Conservation (phyloP, 2,329 filamentous ascomycete species). For the Metarhizium album region DNA sequence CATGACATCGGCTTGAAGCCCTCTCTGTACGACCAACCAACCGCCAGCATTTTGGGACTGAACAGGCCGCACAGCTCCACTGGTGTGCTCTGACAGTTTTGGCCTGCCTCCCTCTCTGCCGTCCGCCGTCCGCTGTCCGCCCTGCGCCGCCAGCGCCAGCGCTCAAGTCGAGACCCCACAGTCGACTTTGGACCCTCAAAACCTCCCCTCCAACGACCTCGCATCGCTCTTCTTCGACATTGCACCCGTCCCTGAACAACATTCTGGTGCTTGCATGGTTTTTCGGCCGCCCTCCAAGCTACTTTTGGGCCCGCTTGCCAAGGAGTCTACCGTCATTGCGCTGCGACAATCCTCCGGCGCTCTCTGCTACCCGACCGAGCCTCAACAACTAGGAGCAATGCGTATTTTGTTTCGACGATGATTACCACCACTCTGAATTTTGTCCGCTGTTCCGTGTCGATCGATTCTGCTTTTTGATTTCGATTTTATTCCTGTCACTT, state of each 20-base stretch:
- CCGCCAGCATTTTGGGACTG: neutral
- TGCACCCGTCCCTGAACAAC: slow-evolving; percentile 3
- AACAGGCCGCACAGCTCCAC: too few species aligned
- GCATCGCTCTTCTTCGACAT: slow-evolving; percentile 1
- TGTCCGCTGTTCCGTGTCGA: slow-evolving; percentile 39
- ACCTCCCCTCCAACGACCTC: slow-evolving; percentile 5
- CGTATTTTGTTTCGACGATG: slow-evolving; percentile 39
- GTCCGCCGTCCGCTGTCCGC: neutral
- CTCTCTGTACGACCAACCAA: neutral
- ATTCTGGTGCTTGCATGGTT: neutral
- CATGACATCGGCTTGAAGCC: slow-evolving; percentile 13
- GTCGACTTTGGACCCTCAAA: slow-evolving; percentile 1
- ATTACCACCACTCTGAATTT: slow-evolving; percentile 39
- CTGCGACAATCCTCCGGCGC: slow-evolving; percentile 2
- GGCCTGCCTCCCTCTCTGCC: neutral
- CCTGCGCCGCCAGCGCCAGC: too few species aligned
- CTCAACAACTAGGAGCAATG: slow-evolving; percentile 13
- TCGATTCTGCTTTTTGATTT: slow-evolving; percentile 45
- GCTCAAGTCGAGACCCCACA: too few species aligned
- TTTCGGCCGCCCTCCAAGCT: neutral
- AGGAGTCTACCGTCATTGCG: neutral
- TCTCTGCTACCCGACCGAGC: slow-evolving; percentile 2
- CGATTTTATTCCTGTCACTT: slow-evolving; percentile 22
- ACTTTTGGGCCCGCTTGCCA: neutral
- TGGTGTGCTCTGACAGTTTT: neutral